Base-by-base conservation (phyloP, 2,329 filamentous ascomycete genomes). In the Endocalyx cinctus region DNA sequence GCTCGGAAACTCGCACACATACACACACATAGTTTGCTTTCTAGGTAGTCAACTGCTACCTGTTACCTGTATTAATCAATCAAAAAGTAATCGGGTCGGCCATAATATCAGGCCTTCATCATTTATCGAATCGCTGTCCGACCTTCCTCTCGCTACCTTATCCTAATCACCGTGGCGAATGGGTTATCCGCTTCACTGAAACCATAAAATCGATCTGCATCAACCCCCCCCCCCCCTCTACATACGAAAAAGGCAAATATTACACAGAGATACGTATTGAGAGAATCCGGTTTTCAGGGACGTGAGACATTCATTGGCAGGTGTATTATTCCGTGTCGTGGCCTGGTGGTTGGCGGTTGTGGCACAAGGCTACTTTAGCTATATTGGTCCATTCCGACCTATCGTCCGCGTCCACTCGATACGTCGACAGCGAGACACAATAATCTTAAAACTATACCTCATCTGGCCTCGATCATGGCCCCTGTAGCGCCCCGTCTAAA, bases 401-500 rank as follows among this genome's bases (percentile, higher is more conserved):
- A 43, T 49, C 48, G 49, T 47, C 35, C 42, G 49, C 45, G 39
- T 32, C 42, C 41, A 45, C 36, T 40, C 45, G 43, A 45, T 48
- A 41, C 45, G 43, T 39, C 46, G 41, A 32, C 40, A 41, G 41
- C 38, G 45, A 47, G 43, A 45, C 44, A 45, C 44, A 48, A 32
- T n/a, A 39, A 39, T 40, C 43, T 36, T 42, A 41, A 31, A 42
- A 43, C 47, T 52, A 51, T 38, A 62, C 59, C 56, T 46, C 48
- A 58, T 59, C 52, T 49, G 59, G 60, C 47, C 57, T 54, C 59
- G 59, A 69, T 60, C 60, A 77, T 77, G 74, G 72, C 72, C 63
- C 72, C 74, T 60, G 63, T 68, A 58, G 65, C 72, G 59, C 72
- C 74, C 62, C 72, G 72, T 63, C 67, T 72, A 60, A 76, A 70